Conservation (phyloP, 2,329 filamentous ascomycete species). For the Pestalotiopsis sp. region DNA sequence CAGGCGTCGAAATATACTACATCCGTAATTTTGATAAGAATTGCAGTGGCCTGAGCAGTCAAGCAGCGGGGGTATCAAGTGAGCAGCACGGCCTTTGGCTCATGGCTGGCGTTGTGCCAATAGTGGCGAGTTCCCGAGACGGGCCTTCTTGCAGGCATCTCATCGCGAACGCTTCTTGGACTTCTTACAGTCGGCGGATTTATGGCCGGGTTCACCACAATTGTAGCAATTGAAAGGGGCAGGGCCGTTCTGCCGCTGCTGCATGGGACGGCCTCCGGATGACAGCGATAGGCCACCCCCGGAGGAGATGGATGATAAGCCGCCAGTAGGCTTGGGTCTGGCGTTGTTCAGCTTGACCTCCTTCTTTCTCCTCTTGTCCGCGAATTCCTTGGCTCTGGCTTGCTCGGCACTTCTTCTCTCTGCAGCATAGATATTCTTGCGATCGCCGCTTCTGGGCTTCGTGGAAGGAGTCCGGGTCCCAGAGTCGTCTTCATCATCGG, state of each 20-base stretch:
- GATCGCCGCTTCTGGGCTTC: constrained; percentile 26
- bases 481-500: not conserved
- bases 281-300: constrained; percentile 33
- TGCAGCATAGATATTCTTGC: constrained; percentile 42
- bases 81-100: not conserved
- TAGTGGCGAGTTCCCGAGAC: not conserved
- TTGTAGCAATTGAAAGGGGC: constrained; percentile 12
- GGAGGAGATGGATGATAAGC: constrained; percentile 61
- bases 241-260: constrained; percentile 6
- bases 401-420: constrained; percentile 50
- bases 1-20: not conserved
- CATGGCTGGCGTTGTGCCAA: not conserved
- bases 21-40: not conserved
- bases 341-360: constrained; percentile 65
- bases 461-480: constrained; percentile 20
- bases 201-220: constrained; percentile 15
- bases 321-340: constrained; percentile 22
- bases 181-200: constrained; percentile 10
- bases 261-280: constrained; percentile 16
- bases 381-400: constrained; percentile 51
- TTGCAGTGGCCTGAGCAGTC: not conserved
- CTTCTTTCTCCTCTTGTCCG: constrained; percentile 64
- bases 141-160: not conserved
- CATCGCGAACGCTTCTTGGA: constrained; percentile 9
- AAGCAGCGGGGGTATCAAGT: not conserved